Evolutionary conservation across 768 basidiomycete genomes (phyloP).

Genomic region (Lactarius indigo): DNA sequence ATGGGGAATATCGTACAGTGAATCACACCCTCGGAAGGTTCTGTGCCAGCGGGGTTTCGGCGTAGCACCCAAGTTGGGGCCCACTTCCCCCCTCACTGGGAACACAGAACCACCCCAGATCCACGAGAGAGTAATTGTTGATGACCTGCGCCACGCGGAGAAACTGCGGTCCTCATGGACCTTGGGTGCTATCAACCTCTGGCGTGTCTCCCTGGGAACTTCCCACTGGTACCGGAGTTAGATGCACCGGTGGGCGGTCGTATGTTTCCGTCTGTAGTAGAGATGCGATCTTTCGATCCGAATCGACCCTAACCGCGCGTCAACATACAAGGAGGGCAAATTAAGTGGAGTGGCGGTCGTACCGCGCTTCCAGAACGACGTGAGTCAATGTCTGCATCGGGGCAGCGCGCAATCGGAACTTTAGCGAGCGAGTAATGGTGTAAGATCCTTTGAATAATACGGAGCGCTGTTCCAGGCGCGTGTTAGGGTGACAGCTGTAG

Average conservation of each 20-base stretch:
- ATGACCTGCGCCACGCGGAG: background rate
- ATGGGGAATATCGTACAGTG: background rate
- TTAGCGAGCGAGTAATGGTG: conserved; percentile 7
- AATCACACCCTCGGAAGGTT: background rate
- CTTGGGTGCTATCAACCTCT: background rate
- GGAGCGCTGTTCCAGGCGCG: background rate
- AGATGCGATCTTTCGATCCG: background rate
- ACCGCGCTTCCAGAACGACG: conserved; percentile 7
- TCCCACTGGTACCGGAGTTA: conserved; percentile 17
- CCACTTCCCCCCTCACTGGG: background rate
- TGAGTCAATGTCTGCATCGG: conserved; percentile 8
- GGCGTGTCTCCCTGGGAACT: background rate
- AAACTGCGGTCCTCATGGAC: background rate
- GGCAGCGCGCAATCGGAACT: conserved; percentile 7
- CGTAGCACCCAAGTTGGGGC: background rate
- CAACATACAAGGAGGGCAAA: background rate
- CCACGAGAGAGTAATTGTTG: background rate
- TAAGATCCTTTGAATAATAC: conserved; percentile 11
- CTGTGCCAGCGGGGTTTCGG: background rate
- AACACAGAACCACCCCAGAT: background rate
- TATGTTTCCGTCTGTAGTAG: background rate
- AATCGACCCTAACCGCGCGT: background rate
- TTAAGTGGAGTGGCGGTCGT: background rate
- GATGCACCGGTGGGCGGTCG: conserved; percentile 2
- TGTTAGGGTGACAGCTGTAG: too few relatives aligned